Percentiles rank a stretch among this genome's conserved stretches.
phyloP scores from a whole-genome alignment of 1,284 basidiomycete species.

The Rhizopogon hawkerae region DNA sequence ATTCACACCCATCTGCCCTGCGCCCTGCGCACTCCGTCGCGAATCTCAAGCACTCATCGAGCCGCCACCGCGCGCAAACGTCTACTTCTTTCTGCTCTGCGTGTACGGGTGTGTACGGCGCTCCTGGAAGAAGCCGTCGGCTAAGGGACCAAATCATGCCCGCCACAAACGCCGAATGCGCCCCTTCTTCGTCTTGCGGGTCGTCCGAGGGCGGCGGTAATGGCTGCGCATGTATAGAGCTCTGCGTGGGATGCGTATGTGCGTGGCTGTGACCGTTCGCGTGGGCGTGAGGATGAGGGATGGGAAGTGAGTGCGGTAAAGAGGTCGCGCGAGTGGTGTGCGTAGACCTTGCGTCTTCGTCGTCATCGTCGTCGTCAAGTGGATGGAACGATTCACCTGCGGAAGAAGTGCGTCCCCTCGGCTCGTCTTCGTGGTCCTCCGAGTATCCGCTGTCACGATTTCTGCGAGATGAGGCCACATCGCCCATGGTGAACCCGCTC shows the following conservation, averaged over 20 bases:
- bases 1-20: slow-evolving; percentile 44
- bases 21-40: slow-evolving; percentile 70
- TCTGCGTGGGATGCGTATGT: neutral
- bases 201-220: slow-evolving; percentile 29
- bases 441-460: slow-evolving; percentile 17
- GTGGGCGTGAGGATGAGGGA: slow-evolving; percentile 2
- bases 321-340: slow-evolving; percentile 1
- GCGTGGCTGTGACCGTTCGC: neutral
- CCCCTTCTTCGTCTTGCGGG: slow-evolving; percentile 59
- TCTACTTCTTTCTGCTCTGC: slow-evolving; percentile 32
- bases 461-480: slow-evolving; percentile 16
- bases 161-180: slow-evolving; percentile 70
- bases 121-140: slow-evolving; percentile 55
- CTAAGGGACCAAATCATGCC: slow-evolving; percentile 74
- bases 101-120: slow-evolving; percentile 54
- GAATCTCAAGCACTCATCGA: slow-evolving; percentile 72
- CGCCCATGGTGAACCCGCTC: slow-evolving; percentile 43
- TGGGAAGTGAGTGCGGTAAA: slow-evolving; percentile 8
- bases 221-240: neutral
- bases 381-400: slow-evolving; percentile 24
- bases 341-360: slow-evolving; percentile 18
- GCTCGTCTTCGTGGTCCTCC: slow-evolving; percentile 2
- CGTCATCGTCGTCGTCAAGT: slow-evolving; percentile 22
- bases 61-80: slow-evolving; percentile 50
- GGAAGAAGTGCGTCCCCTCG: neutral